Evolutionary conservation across 306 rosid genomes (phyloP), one percentile per base, ranked within the genome.

Genomic region (Acacia confusa): DNA sequence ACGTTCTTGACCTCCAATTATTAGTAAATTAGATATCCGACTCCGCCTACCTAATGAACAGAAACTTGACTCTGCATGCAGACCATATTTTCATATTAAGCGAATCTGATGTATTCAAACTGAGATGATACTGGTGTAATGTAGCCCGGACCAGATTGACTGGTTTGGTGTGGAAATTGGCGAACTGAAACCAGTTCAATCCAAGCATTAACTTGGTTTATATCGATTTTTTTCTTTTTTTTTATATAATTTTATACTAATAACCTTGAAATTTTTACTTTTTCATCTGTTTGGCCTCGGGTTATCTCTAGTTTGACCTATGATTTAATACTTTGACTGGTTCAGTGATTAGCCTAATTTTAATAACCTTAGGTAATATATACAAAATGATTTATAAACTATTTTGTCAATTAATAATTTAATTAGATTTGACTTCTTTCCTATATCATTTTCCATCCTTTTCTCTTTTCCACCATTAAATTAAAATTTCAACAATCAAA

Each of bases 251-350:
- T 28, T 28, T 28, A 28, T 28, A 3, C 2, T 28, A 28, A 28
- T 28, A 28, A 28, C 2, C 2, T 28, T 28, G 2, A 27, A 27
- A 27, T 27, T 27, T 27, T 0, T 2, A 27, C 28, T 27, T 27
- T 27, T 2, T 27, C 28, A 27, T 27, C 2, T 27, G 28, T 1
- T 27, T 27, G 28, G 1, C 28, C 28, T 2, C 1, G 28, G 28
- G 2, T 30, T 30, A 30, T 0, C 3, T 30, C 0, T 2, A 4
- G 4, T 30, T 0, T 30, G 4, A 30, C 34, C 3, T 0, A 2
- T 30, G 0, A 30, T 30, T 4, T 4, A 30, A 0, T 0, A 30
- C 0, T 30, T 2, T 1, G 34, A 30, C 0, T 0, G 1, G 34
- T 30, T 30, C 34, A 30, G 4, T 30, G 34, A 3, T 2, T 2